Base-by-base conservation (phyloP, 2,329 filamentous ascomycete species). In the Hypoxylon sp. region DNA sequence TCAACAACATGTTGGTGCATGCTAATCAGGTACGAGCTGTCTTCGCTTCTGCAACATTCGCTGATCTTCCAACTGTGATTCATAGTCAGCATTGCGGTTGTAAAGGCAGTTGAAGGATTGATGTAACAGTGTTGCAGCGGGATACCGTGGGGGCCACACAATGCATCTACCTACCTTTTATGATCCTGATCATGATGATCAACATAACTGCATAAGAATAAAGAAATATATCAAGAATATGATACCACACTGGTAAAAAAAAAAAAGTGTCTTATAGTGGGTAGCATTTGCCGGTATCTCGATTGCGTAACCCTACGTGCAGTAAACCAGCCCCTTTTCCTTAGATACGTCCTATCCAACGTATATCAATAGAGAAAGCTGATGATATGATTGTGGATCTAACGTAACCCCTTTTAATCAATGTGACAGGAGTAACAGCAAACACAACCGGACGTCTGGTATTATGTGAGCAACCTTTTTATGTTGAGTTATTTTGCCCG, bases 151-250 rank as follows among this genome's bases (percentile, higher is more conserved):
- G 29, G 42, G n/a, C 39, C 2, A 24, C 19, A 22, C 35, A 26
- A 4, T 48, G 17, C 42, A 24, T 4, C 11, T 24, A 35, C n/a
- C n/a, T n/a, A n/a, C n/a, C n/a, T n/a, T 47, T 58, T 42, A 46
- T 58, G 42, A 48, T 37, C 42, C 42, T 37, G 10, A 58, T 47
- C 54, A 58, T 58, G 54, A 47, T 37, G 54, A 58, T 58, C 42
- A 58, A 48, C 54, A 47, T 9, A 48, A 58, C 42, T 37, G 54
- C 42, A 58, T 48, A 35, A 22, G 1, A 33, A 24, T 58, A 48
- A 44, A 29, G 24, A 19, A 44, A 6, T 44, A 17, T 8, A 4
- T 19, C 33, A 44, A 37, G 14, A 42, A 54, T n/a, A 22, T 24
- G 17, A 22, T 26, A 54, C 33, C 33, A 42, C 33, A 13, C 19